Base-by-base conservation (phyloP, 2,329 filamentous ascomycete genomes). In the Colletotrichum simmondsii region DNA sequence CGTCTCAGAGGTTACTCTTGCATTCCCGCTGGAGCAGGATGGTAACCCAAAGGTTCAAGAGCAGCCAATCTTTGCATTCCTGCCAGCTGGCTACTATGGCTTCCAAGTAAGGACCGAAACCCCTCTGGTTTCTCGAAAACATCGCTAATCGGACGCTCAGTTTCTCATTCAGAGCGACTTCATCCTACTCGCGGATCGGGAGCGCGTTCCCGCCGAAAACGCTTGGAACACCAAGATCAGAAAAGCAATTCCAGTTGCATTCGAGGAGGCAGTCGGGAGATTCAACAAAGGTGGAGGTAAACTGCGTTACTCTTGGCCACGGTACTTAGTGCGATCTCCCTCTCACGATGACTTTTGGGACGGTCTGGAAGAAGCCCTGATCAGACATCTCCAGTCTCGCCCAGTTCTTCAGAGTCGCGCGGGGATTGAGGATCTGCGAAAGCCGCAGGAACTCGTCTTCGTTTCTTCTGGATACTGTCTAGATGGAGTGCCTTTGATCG, bases 91-190 rank as follows among this genome's bases (percentile, higher is more conserved):
- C 19, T 30, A 71, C 8, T 62, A 53, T 26, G 68, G 74, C 1
- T 74, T 74, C 8, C 30, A 30, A 30, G 30, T 30, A 30, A 30
- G 30, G 30, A 30, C 8, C 30, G 10, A 30, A 30, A 30, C 10
- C 30, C 30, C 8, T 10, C 30, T 30, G 8, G 30, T 30, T 11
- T 30, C 30, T 30, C 8, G 30, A 30, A 30, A 30, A 30, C 30
- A 30, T 30, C 30, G 10, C 46, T 65, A 61, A 76, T n/a, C 61
- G 64, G 57, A 64, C 56, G 63, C 67, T 28, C 32, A 80, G 78
- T 79, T 79, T 68, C 57, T 80, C 11, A 73, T 80, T 24, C 79
- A 79, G 58, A 76, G 72, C 22, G 78, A 80, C 71, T 80, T 79
- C 35, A 57, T 79, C 1, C 68, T 78, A 12, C 58, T 69, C 12